Evolutionary conservation across 805 yeast genomes (phyloP), one percentile per base, ranked within the genome.

Genomic region (Sungouiella thailandica): DNA sequence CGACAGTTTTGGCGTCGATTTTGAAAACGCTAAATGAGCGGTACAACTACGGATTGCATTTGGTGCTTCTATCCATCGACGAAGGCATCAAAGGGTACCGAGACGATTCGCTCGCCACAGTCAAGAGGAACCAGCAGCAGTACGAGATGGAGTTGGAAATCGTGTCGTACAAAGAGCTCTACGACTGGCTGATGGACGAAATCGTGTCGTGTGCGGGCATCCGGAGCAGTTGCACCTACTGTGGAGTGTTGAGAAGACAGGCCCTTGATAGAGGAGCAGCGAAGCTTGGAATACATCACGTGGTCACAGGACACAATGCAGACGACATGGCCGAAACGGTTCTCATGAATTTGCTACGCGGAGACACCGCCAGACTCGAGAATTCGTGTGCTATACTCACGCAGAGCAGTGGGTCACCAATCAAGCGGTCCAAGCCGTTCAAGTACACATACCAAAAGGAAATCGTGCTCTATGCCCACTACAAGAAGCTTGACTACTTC

Each of bases 271-370:
- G 99, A 46, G 99, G 98, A 2, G 96, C 97, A 2, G 80, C 84
- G 8, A 83, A 80, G 52, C 61, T 90, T 16, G 87, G 81, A 0
- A 88, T 93, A 32, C 70, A 72, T 34, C 99, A 93, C 59, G 93
- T 93, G 20, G 94, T 93, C 2, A 93, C 99, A 0, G 99, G 99
- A 2, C 99, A 93, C 60, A 93, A 93, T 57, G 99, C 99, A 0
- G 99, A 93, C 58, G 99, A 93, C 61, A 84, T 93, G 86, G 99
- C 99, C 1, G 99, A 93, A 52, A 93, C 99, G 0, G 95, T 93
- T 4, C 60, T 93, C 35, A 90, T 93, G 97, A 93, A 93, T 58
- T 60, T 93, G 28, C 62, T 93, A 18, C 71, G 99, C 48, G 99
- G 99, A n/a, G 99, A 93, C 55, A 82, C 88, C 5, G 95, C 95